Evolutionary conservation across 257 asterid genomes (phyloP), one percentile per base, ranked within the genome.

Genomic region (Forsythia suspensa): DNA sequence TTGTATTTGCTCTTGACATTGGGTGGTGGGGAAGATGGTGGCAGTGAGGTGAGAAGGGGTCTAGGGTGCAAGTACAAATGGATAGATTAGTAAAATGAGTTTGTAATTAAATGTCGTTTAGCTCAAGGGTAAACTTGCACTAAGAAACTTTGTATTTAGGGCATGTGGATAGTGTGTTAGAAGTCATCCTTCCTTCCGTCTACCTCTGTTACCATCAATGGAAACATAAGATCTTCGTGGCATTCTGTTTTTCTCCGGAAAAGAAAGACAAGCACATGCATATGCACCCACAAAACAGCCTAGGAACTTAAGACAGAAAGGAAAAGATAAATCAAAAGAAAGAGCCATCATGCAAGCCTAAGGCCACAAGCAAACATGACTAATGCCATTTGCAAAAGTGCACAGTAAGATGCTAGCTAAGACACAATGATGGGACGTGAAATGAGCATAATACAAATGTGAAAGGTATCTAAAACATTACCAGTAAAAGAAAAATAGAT

Each of bases 271-370:
- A n/a, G 51, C 21, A 29, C 18, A 16, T 46, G 16, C 40, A 71
- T 15, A 65, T 37, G 72, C 61, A 71, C 69, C 70, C 7, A 24
- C 70, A 4, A 59, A 43, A 55, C 13, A 29, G 6, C 37, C 42
- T 5, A 46, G 74, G 9, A 18, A 46, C 20, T 42, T 20, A 36
- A 78, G n/a, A 46, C 46, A 40, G 34, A 68, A 68, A 2, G 21
- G 3, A 13, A 72, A 21, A 52, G 24, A 57, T 71, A 21, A 72
- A 13, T 34, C 18, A 36, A 67, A 77, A 69, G 71, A 73, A 70
- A 21, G 4, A 82, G 68, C 68, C 11, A 75, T 29, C 76, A 72
- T 37, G 65, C 59, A 18, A 42, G 59, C 57, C n/a, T 68, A 34
- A 76, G 57, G 87, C 51, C 36, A 29, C 0, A 29, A 29, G 34